Evolutionary conservation across 768 basidiomycete genomes (phyloP).

Genomic region (Leccinum pellstonianum): DNA sequence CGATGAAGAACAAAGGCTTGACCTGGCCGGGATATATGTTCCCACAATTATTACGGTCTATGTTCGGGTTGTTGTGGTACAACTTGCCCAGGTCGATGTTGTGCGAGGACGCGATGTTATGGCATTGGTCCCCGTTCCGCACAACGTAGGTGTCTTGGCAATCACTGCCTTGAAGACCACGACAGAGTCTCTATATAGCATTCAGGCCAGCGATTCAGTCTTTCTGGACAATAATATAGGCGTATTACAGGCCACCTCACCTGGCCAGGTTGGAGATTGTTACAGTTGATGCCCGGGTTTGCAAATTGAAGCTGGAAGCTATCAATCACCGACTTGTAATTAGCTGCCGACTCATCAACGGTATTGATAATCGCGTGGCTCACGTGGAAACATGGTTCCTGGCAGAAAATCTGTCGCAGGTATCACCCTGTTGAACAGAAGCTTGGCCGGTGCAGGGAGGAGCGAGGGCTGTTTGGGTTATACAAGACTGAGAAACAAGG

Average conservation of each 20-base stretch:
- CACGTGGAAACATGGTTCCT: constrained; percentile 61
- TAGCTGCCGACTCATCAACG: neutral
- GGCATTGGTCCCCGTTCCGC: too few species aligned
- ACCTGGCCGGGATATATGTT: too few species aligned
- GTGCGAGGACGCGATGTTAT: too few species aligned
- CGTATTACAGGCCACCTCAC: constrained; percentile 24
- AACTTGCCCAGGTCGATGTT: too few species aligned
- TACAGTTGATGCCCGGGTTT: constrained; percentile 53
- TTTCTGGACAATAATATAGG: too few species aligned
- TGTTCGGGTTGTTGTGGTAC: too few species aligned
- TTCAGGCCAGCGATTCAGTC: neutral
- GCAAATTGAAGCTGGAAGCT: constrained; percentile 60
- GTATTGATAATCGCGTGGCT: constrained; percentile 20
- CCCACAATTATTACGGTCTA: too few species aligned
- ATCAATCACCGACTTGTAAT: neutral
- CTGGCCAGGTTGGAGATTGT: constrained; percentile 50
- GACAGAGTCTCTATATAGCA: constrained; percentile 44
- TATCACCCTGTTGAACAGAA: too few species aligned
- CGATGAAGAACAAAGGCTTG: too few species aligned
- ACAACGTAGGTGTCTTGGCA: constrained; percentile 32
- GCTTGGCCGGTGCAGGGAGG: too few species aligned
- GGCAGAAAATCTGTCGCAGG: neutral
- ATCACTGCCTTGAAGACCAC: constrained; percentile 46
- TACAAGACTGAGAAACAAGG: too few species aligned
- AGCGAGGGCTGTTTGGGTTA: too few species aligned